phyloP scores from a whole-genome alignment of 495 filamentous ascomycete genomes.

The Darksidea phi region DNA sequence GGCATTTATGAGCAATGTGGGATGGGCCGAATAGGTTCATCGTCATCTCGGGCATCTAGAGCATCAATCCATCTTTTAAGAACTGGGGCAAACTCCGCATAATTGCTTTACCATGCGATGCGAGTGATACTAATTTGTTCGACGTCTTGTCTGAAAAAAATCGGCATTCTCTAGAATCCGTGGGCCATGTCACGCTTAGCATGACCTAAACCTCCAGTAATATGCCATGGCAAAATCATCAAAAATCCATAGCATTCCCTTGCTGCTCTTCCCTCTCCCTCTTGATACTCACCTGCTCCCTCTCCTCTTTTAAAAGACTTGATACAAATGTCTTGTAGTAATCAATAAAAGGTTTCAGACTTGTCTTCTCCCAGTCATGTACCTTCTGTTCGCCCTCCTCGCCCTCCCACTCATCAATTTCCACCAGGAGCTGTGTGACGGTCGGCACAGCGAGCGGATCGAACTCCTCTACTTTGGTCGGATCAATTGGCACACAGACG shows the following conservation, averaged over 20 bases:
- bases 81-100: too few species aligned
- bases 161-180: too few species aligned
- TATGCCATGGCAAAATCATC: too few species aligned
- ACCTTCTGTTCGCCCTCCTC: slow-evolving; percentile 51
- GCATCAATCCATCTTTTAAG: background rate
- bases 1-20: slow-evolving; percentile 10
- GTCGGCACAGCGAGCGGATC: slow-evolving; percentile 86
- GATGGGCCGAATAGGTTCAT: slow-evolving; percentile 10
- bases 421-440: slow-evolving; percentile 74
- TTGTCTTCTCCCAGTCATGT: slow-evolving; percentile 95
- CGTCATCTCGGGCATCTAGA: slow-evolving; percentile 17
- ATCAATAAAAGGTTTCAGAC: slow-evolving; percentile 87
- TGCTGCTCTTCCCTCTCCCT: slow-evolving; percentile 62
- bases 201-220: background rate
- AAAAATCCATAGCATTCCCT: slow-evolving; percentile 60
- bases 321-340: slow-evolving; percentile 81
- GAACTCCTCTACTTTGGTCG: slow-evolving; percentile 66
- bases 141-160: too few species aligned
- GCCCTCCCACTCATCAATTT: slow-evolving; percentile 58
- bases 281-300: slow-evolving; percentile 58
- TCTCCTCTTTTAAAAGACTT: slow-evolving; percentile 77
- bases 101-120: too few species aligned
- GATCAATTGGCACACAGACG: slow-evolving; percentile 92
- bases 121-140: too few species aligned
- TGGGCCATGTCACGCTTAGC: too few species aligned